Conservation (phyloP, 73 alveolate species). For the Paramecium primaurelia region DNA sequence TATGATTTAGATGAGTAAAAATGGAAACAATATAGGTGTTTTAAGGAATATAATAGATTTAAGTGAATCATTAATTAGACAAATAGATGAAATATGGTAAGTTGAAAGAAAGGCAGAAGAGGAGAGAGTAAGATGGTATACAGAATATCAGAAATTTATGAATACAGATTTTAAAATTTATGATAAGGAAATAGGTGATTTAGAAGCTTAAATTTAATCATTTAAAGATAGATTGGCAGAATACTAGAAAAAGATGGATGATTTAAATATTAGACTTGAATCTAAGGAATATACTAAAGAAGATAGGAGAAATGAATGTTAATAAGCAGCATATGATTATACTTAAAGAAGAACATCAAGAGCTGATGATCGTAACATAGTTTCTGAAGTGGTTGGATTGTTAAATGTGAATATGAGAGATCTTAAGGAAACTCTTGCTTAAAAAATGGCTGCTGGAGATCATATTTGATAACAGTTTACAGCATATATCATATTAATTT, state of each 20-base stretch:
- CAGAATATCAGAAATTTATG: not conserved
- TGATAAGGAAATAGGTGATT: not conserved
- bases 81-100: slow-evolving; percentile 2
- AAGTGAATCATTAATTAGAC: not conserved
- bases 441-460: slow-evolving; percentile 34
- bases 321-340: slow-evolving; percentile 41
- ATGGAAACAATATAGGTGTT: not conserved
- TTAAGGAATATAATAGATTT: not conserved
- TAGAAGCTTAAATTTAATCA: not conserved
- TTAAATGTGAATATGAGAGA: slow-evolving; percentile 38
- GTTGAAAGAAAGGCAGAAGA: slow-evolving; percentile 36
- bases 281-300: slow-evolving; percentile 6
- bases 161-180: not conserved
- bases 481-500: slow-evolving; percentile 52
- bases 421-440: not conserved
- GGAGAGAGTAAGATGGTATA: slow-evolving; percentile 9
- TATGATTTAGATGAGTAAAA: not conserved
- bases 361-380: not conserved
- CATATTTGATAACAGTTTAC: not conserved
- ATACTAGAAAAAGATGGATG: not conserved
- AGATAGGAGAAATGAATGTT: not conserved
- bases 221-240: not conserved
- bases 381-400: slow-evolving; percentile 18
- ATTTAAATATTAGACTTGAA: not conserved
- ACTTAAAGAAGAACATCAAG: slow-evolving; percentile 20